Evolutionary conservation across 176 grass and related monocot genomes (phyloP).

Genomic region (Carex pumila): DNA sequence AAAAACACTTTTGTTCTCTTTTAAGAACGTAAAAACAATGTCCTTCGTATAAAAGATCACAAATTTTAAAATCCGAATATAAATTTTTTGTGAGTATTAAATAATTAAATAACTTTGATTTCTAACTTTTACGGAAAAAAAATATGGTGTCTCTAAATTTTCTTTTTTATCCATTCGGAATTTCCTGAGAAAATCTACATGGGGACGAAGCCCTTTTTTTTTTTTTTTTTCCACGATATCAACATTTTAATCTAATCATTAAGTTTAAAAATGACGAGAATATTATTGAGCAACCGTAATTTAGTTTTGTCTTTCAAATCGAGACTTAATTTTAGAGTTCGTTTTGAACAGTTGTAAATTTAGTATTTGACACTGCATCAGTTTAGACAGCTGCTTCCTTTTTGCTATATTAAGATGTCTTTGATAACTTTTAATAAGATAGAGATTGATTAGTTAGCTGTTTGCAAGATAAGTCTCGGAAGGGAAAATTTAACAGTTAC

Average conservation of each 20-base stretch:
- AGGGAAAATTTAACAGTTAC: background rate
- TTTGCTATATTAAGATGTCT: slow-evolving; percentile 7
- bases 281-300: background rate
- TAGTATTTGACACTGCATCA: background rate
- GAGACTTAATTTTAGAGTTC: background rate
- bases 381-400: background rate
- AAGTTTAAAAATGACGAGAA: background rate
- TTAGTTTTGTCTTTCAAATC: background rate
- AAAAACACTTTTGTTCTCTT: no score
- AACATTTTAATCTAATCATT: background rate
- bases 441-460: background rate
- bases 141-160: no score
- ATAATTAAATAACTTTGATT: no score
- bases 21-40: no score
- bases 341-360: background rate
- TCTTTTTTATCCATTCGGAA: no score
- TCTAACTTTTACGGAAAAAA: no score
- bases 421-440: background rate
- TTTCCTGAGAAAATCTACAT: no score
- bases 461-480: background rate
- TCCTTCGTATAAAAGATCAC: no score
- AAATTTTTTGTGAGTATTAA: no score
- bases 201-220: no score
- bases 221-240: no score
- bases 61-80: no score